These are phyloP conservation scores for Tephrocybe rancida DNA, from an alignment of 768 basidiomycete species.

Conservation along the genomic window DNA sequence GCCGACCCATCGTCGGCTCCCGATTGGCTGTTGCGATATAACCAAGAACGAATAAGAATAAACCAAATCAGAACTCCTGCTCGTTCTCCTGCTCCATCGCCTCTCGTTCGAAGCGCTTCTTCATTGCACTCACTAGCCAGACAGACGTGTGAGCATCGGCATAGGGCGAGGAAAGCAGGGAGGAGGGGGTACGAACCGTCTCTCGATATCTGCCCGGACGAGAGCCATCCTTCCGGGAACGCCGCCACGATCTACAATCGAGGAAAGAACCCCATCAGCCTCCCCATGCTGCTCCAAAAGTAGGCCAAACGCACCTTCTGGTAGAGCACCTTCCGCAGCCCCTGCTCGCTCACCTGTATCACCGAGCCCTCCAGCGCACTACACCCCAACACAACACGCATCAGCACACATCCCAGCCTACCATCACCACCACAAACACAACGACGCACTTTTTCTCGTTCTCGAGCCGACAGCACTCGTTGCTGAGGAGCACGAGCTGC, in stretches of 20 bases:
- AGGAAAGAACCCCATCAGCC: background rate
- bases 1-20: too few relatives aligned
- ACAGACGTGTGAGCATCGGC: background rate
- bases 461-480: conserved; percentile 74
- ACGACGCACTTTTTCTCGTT: conserved; percentile 61
- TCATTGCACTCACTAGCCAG: conserved; percentile 75
- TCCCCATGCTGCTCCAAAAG: background rate
- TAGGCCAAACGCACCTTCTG: conserved; percentile 56
- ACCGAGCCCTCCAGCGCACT: conserved; percentile 67
- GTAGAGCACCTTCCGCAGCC: conserved; percentile 77
- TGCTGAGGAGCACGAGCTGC: conserved; percentile 80
- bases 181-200: conserved; percentile 55
- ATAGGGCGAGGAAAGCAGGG: background rate
- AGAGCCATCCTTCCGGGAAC: conserved; percentile 85
- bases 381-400: background rate
- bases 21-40: too few relatives aligned
- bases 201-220: conserved; percentile 82
- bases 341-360: conserved; percentile 79
- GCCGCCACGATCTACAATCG: conserved; percentile 65
- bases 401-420: background rate
- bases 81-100: conserved; percentile 57
- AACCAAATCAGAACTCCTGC: conserved; percentile 1
- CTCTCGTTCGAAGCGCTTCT: conserved; percentile 79
- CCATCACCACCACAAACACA: background rate
- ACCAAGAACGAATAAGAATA: too few relatives aligned